Conservation (phyloP, 2,329 filamentous ascomycete species). For the Trichophyton benhamiae region DNA sequence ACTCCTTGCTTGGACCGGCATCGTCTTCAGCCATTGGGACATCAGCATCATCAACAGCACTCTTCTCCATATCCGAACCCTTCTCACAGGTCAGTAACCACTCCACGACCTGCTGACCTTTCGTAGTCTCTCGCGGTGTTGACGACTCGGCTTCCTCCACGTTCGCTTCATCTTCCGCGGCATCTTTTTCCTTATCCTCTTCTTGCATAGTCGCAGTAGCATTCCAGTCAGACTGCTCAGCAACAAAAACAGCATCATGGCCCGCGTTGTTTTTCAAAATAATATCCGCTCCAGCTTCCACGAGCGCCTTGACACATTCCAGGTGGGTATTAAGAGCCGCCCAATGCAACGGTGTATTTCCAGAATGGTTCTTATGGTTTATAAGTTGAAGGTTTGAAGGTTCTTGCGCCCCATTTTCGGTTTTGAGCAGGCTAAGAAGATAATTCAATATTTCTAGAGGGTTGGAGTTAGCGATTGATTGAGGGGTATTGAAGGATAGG, state of each 20-base stretch:
- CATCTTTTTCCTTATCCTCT: slow-evolving; percentile 10
- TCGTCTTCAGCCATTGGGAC: slow-evolving; percentile 4
- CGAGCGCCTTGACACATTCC: slow-evolving; percentile 61
- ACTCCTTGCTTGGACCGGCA: neutral
- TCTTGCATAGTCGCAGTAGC: neutral
- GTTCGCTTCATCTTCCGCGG: slow-evolving; percentile 4
- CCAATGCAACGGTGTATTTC: slow-evolving; percentile 91
- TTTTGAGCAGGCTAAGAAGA: slow-evolving; percentile 34
- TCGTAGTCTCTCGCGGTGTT: slow-evolving; percentile 14
- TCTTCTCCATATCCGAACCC: slow-evolving; percentile 24
- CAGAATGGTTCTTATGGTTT: slow-evolving; percentile 57
- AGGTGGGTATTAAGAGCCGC: slow-evolving; percentile 82
- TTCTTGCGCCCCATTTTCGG: neutral
- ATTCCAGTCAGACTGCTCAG: slow-evolving; percentile 55
- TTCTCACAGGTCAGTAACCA: slow-evolving; percentile 31
- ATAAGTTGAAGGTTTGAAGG: slow-evolving; percentile 20
- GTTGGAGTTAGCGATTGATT: neutral
- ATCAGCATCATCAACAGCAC: slow-evolving; percentile 12
- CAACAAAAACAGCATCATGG: slow-evolving; percentile 65
- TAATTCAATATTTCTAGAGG: slow-evolving; percentile 35
- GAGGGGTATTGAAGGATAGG: neutral
- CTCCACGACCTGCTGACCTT: slow-evolving; percentile 31
- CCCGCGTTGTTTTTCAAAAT: slow-evolving; percentile 70
- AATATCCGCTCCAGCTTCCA: slow-evolving; percentile 65
- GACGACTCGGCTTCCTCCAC: neutral